Evolutionary conservation across 176 grass and related monocot genomes (phyloP).

Genomic region (Saccharum officinarum): DNA sequence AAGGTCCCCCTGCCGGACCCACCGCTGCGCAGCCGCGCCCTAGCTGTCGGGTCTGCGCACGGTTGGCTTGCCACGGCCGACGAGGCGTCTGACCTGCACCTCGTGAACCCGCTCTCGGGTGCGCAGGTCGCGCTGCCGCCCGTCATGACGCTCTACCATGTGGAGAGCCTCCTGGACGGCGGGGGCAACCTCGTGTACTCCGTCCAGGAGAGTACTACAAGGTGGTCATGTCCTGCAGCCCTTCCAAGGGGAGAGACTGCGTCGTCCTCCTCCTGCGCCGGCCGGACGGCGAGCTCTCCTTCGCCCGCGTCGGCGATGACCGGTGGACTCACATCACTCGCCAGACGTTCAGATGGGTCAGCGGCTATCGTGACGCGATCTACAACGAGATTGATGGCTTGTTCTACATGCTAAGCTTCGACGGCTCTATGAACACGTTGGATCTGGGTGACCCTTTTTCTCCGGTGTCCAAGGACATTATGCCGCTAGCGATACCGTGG

Average conservation of each 20-base stretch:
- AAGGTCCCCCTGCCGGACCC: background rate
- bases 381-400: background rate
- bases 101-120: slow-evolving; percentile 7
- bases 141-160: background rate
- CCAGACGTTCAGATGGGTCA: background rate
- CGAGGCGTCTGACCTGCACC: background rate
- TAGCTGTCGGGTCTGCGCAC: slow-evolving; percentile 13
- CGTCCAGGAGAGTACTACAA: too few relatives aligned
- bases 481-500: background rate
- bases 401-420: background rate
- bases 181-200: too few relatives aligned
- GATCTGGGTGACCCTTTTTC: background rate
- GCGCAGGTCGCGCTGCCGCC: background rate
- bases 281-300: background rate
- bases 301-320: background rate
- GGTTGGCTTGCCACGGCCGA: slow-evolving; percentile 24
- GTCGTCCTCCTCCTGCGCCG: too few relatives aligned
- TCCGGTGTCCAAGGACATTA: too few relatives aligned
- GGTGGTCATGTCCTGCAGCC: too few relatives aligned
- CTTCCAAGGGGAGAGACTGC: too few relatives aligned
- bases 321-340: background rate
- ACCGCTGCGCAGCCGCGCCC: background rate
- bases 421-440: background rate
- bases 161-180: background rate
- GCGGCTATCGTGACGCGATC: background rate